Evolutionary conservation across 208 protist species (phyloP).

Genomic region (Acanthamoeba quina): DNA sequence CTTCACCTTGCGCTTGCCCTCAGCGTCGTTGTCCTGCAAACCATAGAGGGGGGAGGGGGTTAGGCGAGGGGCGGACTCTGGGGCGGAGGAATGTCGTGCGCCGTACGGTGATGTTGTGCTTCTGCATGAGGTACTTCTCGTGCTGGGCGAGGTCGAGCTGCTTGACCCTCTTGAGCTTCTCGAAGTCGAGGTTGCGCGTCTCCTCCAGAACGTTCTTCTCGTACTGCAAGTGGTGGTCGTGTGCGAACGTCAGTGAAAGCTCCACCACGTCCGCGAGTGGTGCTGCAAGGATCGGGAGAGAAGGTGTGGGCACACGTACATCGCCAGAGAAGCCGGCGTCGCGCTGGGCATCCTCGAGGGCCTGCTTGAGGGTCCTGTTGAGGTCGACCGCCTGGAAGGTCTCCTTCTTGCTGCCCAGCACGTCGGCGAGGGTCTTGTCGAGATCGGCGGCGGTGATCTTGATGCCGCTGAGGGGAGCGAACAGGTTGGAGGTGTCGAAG

Average conservation of each 20-base stretch:
- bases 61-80: no score
- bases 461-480: neutral
- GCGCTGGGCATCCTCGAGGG: neutral
- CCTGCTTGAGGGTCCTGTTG: neutral
- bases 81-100: no score
- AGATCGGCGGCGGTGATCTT: neutral
- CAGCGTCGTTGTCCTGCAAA: neutral
- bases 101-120: neutral
- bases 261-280: no score
- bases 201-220: neutral
- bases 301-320: neutral
- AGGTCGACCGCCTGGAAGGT: neutral
- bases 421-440: neutral
- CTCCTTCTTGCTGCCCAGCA: neutral
- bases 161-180: conserved; percentile 7
- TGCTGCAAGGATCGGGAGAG: no score
- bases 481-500: neutral
- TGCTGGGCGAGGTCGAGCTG: neutral
- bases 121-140: neutral
- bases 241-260: no score
- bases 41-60: no score
- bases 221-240: no score
- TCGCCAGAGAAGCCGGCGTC: no score
- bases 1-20: conserved; percentile 19
- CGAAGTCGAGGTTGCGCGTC: neutral